Evolutionary conservation across 169 alveolate genomes (phyloP), one percentile per base, ranked within the genome.

Genomic region (Eimeria acervulina): DNA sequence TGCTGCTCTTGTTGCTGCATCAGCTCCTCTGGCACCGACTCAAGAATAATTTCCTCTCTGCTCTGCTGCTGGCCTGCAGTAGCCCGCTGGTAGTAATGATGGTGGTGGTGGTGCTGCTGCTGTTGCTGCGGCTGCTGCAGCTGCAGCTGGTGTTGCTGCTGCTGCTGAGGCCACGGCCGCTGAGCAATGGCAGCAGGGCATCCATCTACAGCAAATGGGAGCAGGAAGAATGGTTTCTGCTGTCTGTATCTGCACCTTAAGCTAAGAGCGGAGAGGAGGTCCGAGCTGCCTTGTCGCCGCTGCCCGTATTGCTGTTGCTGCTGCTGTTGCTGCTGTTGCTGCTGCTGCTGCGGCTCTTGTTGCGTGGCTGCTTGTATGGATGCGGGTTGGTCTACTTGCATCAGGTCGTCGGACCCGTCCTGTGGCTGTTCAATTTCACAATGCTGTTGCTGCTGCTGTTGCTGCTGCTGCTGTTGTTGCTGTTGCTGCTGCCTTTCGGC

Each of bases 81-180:
- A 23, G 7, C 51, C 81, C 81, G 17, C 21, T 52, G 63, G n/a
- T n/a, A n/a, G n/a, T n/a, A n/a, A n/a, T 51, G 59, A 10, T 51
- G 21, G 15, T 17, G 59, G 2, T 51, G 38, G 44, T 68, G 80
- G 13, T 68, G 80, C 42, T 33, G 80, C 47, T 13, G 36, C 23
- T 36, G 59, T 70, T 42, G 47, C 70, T 47, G 68, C 44, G 42
- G 70, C 19, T n/a, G 68, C 70, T 44, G 90, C 70, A 21, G 90
- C 90, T 12, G 61, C 44, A 7, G 90, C 42, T 26, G 68, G 70
- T 44, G 90, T n/a, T n/a, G 42, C 23, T 44, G 90, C 92, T 47
- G 92, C 72, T 84, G 92, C 61, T 84, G 78, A 84, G 92, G 92
- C 92, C 92, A 84, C 38, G 92, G 92, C 55, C 92, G 55, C 59